Percentiles rank a stretch among this genome's conserved stretches.
Conservation (phyloP, 768 basidiomycete genomes). For the Crepidotus variabilis region DNA sequence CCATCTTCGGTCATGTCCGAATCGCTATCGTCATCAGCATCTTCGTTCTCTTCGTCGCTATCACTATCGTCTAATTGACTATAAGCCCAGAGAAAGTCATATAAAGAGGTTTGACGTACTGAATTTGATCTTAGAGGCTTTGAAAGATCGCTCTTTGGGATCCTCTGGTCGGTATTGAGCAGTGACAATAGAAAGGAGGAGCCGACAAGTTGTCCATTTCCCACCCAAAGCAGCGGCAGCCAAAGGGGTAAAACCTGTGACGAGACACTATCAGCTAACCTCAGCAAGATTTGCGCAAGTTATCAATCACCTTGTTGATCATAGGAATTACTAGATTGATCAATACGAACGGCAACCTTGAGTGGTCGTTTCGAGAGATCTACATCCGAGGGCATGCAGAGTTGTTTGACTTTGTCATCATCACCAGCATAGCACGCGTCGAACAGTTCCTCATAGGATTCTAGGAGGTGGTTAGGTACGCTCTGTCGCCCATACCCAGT, state of each 20-base stretch:
- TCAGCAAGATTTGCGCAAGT: background rate
- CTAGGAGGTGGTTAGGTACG: constrained; percentile 29
- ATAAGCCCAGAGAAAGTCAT: background rate
- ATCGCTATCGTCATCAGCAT: constrained; percentile 35
- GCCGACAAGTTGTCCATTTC: constrained; percentile 52
- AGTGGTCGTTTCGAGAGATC: constrained; percentile 24
- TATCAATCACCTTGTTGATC: constrained; percentile 19
- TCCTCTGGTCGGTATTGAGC: constrained; percentile 48
- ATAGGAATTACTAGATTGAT: constrained; percentile 13
- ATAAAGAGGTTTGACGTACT: constrained; percentile 19
- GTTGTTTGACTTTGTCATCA: constrained; percentile 42
- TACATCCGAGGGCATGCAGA: constrained; percentile 46
- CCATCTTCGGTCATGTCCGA: constrained; percentile 21
- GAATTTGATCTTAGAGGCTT: constrained; percentile 29
- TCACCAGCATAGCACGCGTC: constrained; percentile 54
- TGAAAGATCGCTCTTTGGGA: constrained; percentile 27
- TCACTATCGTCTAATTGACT: background rate
- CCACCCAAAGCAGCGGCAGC: constrained; percentile 46
- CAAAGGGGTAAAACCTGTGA: constrained; percentile 46
- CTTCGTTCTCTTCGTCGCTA: constrained; percentile 32
- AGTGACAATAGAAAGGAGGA: constrained; percentile 51
- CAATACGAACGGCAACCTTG: constrained; percentile 37
- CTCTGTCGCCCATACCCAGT: constrained; percentile 20
- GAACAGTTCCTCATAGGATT: constrained; percentile 51
- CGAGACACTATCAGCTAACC: background rate